Percentiles rank a stretch among this genome's conserved stretches.
Evolutionary conservation across 1,284 basidiomycete genomes (phyloP).

Genomic region (Irpex sp.): DNA sequence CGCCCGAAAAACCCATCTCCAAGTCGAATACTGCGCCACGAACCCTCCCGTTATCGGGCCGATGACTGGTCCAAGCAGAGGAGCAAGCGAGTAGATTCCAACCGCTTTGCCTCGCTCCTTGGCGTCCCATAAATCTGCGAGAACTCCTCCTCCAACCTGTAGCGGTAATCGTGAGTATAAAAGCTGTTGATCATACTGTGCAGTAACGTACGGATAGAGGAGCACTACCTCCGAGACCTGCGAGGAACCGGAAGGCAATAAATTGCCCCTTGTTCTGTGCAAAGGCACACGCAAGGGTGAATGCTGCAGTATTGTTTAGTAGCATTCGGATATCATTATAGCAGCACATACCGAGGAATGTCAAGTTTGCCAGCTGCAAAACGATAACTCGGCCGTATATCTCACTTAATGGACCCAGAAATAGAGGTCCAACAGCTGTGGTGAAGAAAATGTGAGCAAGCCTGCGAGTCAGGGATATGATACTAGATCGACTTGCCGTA

Average conservation of each 20-base stretch:
- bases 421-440: constrained; percentile 43
- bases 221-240: constrained; percentile 61
- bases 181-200: not conserved
- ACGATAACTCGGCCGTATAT: constrained; percentile 37
- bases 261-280: constrained; percentile 52
- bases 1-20: constrained; percentile 70
- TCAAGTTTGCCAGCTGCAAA: constrained; percentile 46
- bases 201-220: constrained; percentile 44
- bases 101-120: constrained; percentile 69
- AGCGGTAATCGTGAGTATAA: not conserved
- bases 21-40: constrained; percentile 57
- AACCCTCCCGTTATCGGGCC: constrained; percentile 65
- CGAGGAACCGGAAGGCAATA: constrained; percentile 59
- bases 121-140: constrained; percentile 66
- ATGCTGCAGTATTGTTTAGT: not conserved
- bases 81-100: constrained; percentile 67
- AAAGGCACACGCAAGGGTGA: constrained; percentile 50
- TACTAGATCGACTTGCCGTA: constrained; percentile 38
- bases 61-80: constrained; percentile 59
- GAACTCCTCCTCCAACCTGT: constrained; percentile 63
- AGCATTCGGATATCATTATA: not conserved
- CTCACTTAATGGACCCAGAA: constrained; percentile 54
- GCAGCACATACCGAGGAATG: constrained; percentile 40
- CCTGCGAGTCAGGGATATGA: not conserved
- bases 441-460: not conserved